Evolutionary conservation across 768 basidiomycete species (phyloP), one percentile per base, ranked within the genome.

Genomic region (Sporobolomyces phaffii): DNA sequence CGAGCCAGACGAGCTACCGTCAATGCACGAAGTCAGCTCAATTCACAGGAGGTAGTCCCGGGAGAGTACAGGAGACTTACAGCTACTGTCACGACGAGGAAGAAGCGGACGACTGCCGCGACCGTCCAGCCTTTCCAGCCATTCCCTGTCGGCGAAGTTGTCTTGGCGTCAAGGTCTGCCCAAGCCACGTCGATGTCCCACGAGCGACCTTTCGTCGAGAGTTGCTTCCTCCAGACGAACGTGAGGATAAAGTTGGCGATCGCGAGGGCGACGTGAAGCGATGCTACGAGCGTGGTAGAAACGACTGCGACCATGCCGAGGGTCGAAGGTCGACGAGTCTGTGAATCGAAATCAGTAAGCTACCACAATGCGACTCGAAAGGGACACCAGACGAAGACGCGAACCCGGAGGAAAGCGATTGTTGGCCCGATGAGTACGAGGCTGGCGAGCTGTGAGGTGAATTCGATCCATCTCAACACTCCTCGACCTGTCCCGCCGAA

Each of bases 171-270:
- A 1, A 45, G 36, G 11, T 24, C 5, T 3, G 43, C 38, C 57
- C 57, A 60, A 2, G 43, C 24, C 22, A 65, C 58, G 44, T 54
- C 64, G 26, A 60, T n/a, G 9, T 33, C 51, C 64, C 64, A 65
- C 2, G 44, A 20, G 26, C 26, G 36, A 45, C 1, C 44, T 28
- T 5, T 31, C 1, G n/a, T 5, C 1, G 44, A 44, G 3, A 65
- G 34, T 8, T 13, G 13, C 7, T 13, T 26, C 14, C 24, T 28
- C 58, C 58, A 65, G 28, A 54, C 58, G 44, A 65, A 60, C 4
- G 58, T n/a, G 28, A 65, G 64, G 28, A 54, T 26, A 24, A 65
- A 54, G 58, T 48, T 60, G 58, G 44, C 26, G 58, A 65, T 18
- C 24, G 51, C 33, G 41, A 60, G 51, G 24, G 44, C 5, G 36